phyloP scores from a whole-genome alignment of 148 eudicot species.

The Rhododendron ovatum region DNA sequence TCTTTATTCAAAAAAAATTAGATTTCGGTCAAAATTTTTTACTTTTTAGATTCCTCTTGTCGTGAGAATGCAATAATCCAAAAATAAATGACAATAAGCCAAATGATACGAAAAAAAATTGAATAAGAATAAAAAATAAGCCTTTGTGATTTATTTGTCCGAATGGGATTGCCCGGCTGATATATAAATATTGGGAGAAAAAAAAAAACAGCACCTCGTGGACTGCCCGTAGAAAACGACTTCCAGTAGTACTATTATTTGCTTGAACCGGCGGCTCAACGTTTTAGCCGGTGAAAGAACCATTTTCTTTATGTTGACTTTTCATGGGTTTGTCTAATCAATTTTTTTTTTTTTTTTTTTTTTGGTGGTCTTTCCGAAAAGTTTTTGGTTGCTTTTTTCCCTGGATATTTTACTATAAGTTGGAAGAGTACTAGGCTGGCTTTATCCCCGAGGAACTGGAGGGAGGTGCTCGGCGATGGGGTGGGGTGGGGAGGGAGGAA shows the following conservation, averaged over 20 bases:
- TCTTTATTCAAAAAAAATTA: too few species aligned
- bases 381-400: background rate
- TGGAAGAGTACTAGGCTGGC: background rate
- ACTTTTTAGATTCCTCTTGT: too few species aligned
- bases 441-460: background rate
- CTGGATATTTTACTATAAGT: background rate
- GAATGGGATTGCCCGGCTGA: too few species aligned
- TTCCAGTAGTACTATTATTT: background rate
- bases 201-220: background rate
- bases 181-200: too few species aligned
- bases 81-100: too few species aligned
- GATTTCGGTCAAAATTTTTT: too few species aligned
- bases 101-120: too few species aligned
- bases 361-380: background rate
- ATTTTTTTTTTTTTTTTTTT: too few species aligned
- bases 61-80: too few species aligned
- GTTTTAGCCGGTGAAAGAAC: background rate
- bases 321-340: background rate
- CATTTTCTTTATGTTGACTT: background rate
- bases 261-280: background rate
- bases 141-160: too few species aligned
- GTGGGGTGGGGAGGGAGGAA: background rate
- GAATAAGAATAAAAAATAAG: too few species aligned
- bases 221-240: background rate
- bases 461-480: background rate